phyloP scores from a whole-genome alignment of 306 rosid species.

The Acacia crassicarpa region DNA sequence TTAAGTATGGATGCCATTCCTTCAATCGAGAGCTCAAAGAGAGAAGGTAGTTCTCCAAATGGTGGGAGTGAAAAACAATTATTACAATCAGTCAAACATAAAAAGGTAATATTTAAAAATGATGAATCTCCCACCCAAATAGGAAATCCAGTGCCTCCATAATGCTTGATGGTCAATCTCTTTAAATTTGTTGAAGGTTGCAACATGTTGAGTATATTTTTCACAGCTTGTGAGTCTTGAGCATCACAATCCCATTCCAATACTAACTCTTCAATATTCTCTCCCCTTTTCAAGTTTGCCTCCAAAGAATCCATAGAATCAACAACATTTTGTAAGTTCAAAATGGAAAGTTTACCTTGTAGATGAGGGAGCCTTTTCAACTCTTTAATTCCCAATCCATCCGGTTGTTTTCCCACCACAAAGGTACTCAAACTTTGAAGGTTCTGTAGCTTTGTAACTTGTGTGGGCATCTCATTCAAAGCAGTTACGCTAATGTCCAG shows the following conservation, averaged over 20 bases:
- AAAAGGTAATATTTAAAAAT: background rate
- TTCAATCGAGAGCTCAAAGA: background rate
- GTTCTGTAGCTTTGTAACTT: background rate
- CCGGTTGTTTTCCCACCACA: background rate
- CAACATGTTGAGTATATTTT: conserved; percentile 18
- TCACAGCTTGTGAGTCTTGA: background rate
- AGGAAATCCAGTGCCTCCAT: conserved; percentile 27
- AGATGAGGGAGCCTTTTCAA: conserved; percentile 4
- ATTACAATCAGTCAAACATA: conserved; percentile 3
- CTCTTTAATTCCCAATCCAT: conserved; percentile 8
- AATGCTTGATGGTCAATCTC: conserved; percentile 2
- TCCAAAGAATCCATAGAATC: background rate
- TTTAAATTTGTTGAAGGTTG: conserved; percentile 22
- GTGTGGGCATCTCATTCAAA: background rate
- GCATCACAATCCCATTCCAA: conserved; percentile 2
- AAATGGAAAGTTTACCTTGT: conserved; percentile 13
- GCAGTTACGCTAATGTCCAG: background rate
- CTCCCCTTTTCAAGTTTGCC: conserved; percentile 6
- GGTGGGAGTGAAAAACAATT: conserved; percentile 9
- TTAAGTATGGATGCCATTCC: background rate
- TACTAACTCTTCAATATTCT: background rate
- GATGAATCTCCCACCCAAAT: conserved; percentile 27
- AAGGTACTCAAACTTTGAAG: conserved; percentile 19
- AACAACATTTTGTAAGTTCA: conserved; percentile 5
- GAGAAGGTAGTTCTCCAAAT: conserved; percentile 20